Percentiles rank a stretch among this genome's conserved stretches.
Conservation (phyloP, 768 basidiomycete genomes). For the Boletus subparvulus region DNA sequence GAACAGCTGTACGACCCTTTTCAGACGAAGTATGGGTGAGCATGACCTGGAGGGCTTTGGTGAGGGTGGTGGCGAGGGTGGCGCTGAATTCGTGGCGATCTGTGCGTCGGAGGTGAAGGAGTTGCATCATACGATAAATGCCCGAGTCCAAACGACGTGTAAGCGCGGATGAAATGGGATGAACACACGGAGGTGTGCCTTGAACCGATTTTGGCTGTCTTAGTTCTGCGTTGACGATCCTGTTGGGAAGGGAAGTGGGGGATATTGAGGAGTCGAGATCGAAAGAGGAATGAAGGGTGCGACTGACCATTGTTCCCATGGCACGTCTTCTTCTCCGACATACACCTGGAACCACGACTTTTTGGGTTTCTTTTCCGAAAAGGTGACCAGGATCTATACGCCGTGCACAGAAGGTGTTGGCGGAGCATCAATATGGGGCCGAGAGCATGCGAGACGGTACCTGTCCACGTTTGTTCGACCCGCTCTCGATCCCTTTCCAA, state of each 20-base stretch:
- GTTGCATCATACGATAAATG: neutral
- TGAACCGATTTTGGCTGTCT: conserved; percentile 66
- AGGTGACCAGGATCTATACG: conserved; percentile 59
- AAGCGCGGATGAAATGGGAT: neutral
- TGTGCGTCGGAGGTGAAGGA: conserved; percentile 11
- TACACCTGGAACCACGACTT: conserved; percentile 78
- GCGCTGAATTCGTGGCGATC: conserved; percentile 54
- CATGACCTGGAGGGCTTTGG: conserved; percentile 68
- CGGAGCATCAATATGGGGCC: neutral
- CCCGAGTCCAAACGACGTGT: neutral
- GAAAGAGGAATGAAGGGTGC: neutral
- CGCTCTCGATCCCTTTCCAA: conserved; percentile 73
- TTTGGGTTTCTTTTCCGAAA: conserved; percentile 74
- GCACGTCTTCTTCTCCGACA: conserved; percentile 74
- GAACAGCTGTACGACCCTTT: conserved; percentile 69
- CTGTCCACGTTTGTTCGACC: conserved; percentile 64
- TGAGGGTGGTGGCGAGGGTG: conserved; percentile 59
- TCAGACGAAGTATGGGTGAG: conserved; percentile 79
- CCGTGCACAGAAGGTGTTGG: neutral
- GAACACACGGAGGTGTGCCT: conserved; percentile 38
- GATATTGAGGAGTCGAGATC: neutral
- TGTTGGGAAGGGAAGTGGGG: conserved; percentile 23
- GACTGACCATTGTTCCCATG: conserved; percentile 82
- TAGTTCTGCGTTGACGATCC: conserved; percentile 80
- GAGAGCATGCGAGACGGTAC: conserved; percentile 32